A percentile compares a stretch with the other conserved stretches of the same genome.
These are phyloP conservation scores for Puccinia coronata DNA, from an alignment of 1,284 basidiomycete species.

Conservation along the genomic window DNA sequence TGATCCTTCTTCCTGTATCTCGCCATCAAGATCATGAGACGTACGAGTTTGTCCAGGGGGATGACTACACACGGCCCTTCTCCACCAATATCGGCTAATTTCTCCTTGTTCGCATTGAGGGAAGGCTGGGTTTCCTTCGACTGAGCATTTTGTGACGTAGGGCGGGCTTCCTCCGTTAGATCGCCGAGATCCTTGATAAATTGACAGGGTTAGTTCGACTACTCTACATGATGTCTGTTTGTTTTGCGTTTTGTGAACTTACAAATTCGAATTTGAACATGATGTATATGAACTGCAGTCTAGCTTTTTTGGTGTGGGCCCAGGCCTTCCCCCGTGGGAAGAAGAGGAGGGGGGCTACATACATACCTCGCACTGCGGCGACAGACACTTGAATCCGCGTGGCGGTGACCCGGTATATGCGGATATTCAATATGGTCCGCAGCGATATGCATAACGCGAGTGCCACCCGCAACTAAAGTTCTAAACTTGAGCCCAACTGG, in stretches of 20 bases:
- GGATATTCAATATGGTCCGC: background rate
- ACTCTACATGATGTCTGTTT: background rate
- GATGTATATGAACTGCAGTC: no score
- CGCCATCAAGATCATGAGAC: background rate
- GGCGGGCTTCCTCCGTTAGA: background rate
- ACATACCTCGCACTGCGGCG: no score
- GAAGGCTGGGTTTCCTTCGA: background rate
- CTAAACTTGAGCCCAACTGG: no score
- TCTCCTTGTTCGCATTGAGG: background rate
- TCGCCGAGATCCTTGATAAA: constrained; percentile 26
- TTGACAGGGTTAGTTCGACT: background rate
- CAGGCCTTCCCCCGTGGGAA: background rate
- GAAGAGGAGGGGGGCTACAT: no score
- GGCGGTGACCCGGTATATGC: no score
- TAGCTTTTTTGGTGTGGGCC: background rate
- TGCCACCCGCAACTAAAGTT: background rate
- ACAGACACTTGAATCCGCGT: no score
- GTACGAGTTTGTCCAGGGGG: constrained; percentile 3
- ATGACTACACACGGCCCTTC: background rate
- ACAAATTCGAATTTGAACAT: constrained; percentile 49
- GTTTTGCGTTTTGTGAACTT: background rate
- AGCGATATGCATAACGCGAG: background rate
- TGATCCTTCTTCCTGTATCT: background rate
- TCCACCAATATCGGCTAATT: background rate
- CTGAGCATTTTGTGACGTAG: background rate